Base-by-base conservation (phyloP, 768 basidiomycete species). In the Suillus alpinus region DNA sequence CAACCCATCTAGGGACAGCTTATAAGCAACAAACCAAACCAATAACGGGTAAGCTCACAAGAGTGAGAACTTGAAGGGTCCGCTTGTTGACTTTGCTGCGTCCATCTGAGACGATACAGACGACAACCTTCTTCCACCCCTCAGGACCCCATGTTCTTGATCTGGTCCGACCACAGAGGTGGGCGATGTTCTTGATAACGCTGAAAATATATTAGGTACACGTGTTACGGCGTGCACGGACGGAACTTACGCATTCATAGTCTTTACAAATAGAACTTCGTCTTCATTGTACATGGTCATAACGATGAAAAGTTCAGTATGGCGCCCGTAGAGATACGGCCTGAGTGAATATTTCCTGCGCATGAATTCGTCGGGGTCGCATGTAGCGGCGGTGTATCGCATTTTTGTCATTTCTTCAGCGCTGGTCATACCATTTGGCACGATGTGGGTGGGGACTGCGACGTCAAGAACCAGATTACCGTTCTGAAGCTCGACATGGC, bases 251-350 rank as follows among this genome's bases (percentile, higher is more conserved):
- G 90, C 85, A 66, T 93, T 92, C 89, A 94, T 92, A 12, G 92
- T 94, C 69, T 81, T 83, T 69, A 79, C 78, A 71, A 92, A 93
- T 31, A 92, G 78, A 9, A 87, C 78, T 69, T 92, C 90, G 69
- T 92, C 92, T 77, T 97, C 94, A 71, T 95, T 95, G 73, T 92
- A 92, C 93, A 96, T 95, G 47, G 94, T 96, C 86, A 96, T 92
- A 44, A 95, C 94, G 66, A 97, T 92, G 76, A 96, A 95, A 14
- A 97, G 81, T 75, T 96, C 95, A 9, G 94, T 96, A 57, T 87
- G 81, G 58, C 94, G 88, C 59, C 86, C 85, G 67, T 85, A 83
- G 1, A 94, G 81, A 73, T 87, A 94, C 5, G 86, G 93, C 26
- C 93, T 80, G 26, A 95, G 82, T 6, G 90, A 86, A 72, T 92